phyloP scores from a whole-genome alignment of 176 grass and related monocot species.

The Metroxylon sagu region DNA sequence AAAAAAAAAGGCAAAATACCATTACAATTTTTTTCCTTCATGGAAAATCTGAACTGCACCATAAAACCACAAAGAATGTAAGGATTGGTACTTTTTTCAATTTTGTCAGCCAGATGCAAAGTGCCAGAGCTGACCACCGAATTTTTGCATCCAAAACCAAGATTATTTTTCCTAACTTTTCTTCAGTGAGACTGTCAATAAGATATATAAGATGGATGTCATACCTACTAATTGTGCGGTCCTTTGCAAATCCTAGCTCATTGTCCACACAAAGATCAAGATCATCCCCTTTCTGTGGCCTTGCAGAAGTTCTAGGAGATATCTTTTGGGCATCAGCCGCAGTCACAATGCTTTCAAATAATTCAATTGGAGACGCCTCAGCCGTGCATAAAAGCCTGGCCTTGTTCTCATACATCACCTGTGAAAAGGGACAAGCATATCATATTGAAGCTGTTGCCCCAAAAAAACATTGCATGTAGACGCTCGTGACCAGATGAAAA shows the following conservation, averaged over 20 bases:
- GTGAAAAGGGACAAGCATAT: not conserved
- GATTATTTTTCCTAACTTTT: too few species aligned
- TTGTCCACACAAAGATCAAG: constrained; percentile 85
- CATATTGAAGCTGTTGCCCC: not conserved
- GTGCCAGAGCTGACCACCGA: not conserved
- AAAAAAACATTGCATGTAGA: not conserved
- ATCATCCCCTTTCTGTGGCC: constrained; percentile 48
- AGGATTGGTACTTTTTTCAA: not conserved
- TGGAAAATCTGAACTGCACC: not conserved
- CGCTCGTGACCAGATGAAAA: too few species aligned
- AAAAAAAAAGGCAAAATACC: not conserved
- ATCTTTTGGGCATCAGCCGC: constrained; percentile 46
- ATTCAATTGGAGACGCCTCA: constrained; percentile 48
- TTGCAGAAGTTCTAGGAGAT: constrained; percentile 45
- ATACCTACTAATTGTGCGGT: constrained; percentile 91
- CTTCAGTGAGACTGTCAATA: too few species aligned
- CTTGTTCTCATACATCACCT: constrained; percentile 96
- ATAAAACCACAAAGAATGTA: not conserved
- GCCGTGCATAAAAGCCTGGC: constrained; percentile 80
- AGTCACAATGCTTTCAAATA: constrained; percentile 64
- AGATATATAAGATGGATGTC: too few species aligned
- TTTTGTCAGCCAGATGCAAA: not conserved
- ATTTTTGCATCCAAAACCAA: not conserved
- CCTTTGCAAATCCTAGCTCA: constrained; percentile 88
- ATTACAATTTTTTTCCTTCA: not conserved